phyloP scores from a whole-genome alignment of 768 basidiomycete genomes.

The Phaeotremella fagi region DNA sequence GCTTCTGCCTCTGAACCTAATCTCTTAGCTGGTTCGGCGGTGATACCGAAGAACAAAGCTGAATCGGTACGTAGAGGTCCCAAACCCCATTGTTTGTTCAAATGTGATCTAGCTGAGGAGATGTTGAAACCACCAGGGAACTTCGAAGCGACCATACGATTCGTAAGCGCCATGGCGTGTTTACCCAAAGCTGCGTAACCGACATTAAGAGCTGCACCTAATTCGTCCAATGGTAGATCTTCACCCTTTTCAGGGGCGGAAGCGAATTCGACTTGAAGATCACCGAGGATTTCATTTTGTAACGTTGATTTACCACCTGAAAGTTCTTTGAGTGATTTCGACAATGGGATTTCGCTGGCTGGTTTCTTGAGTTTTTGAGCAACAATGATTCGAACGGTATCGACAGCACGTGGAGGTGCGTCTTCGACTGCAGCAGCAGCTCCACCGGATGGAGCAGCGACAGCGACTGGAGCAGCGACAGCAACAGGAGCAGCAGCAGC shows the following conservation, averaged over 20 bases:
- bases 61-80: constrained; percentile 83
- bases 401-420: constrained; percentile 81
- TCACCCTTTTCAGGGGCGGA: constrained; percentile 98
- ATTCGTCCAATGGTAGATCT: constrained; percentile 91
- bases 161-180: constrained; percentile 82
- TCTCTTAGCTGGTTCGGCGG: constrained; percentile 90
- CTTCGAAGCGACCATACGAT: constrained; percentile 87
- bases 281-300: constrained; percentile 97
- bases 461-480: constrained; percentile 48
- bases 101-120: constrained; percentile 79
- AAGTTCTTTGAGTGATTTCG: constrained; percentile 96
- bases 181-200: constrained; percentile 83
- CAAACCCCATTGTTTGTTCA: constrained; percentile 93
- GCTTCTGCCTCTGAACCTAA: constrained; percentile 85
- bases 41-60: constrained; percentile 82
- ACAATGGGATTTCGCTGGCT: constrained; percentile 77
- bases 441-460: constrained; percentile 52
- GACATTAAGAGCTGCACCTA: constrained; percentile 73
- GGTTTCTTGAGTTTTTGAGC: constrained; percentile 98
- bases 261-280: constrained; percentile 88
- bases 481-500: constrained; percentile 51
- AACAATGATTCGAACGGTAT: constrained; percentile 79
- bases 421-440: constrained; percentile 77
- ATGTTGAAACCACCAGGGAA: constrained; percentile 99
- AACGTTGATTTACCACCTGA: constrained; percentile 97